These are phyloP conservation scores for Krasilnikovozyma curviuscula DNA, from an alignment of 768 basidiomycete species.

Conservation along the genomic window DNA sequence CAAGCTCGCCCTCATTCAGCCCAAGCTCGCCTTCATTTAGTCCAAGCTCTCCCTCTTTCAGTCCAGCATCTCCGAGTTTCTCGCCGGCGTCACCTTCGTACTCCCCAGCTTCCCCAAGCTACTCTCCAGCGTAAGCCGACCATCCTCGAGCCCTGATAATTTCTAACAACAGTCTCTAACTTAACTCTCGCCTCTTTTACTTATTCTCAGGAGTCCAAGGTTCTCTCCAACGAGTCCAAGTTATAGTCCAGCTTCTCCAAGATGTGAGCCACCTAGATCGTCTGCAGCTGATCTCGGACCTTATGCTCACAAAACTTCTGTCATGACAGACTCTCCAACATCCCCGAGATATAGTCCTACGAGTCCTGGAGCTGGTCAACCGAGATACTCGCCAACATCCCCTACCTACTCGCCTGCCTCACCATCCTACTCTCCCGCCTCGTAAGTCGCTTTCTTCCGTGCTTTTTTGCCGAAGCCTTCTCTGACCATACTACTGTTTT, in stretches of 20 bases:
- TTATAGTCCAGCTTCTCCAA: no score
- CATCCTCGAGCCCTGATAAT: no score
- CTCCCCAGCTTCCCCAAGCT: conserved; percentile 9
- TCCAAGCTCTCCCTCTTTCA: conserved; percentile 7
- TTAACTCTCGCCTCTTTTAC: no score
- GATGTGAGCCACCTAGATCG: no score
- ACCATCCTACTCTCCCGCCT: conserved; percentile 26
- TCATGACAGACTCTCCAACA: no score
- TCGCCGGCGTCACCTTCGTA: conserved; percentile 1
- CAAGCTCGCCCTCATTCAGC: conserved; percentile 68
- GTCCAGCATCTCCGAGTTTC: not conserved
- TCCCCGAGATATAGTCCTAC: conserved; percentile 10
- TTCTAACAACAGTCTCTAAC: no score
- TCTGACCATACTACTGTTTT: conserved; percentile 64
- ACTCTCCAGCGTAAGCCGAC: no score
- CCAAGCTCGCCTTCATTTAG: conserved; percentile 71
- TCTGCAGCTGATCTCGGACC: conserved; percentile 9
- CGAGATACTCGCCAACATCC: not conserved
- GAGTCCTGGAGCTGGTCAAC: no score
- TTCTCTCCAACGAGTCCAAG: conserved; percentile 21
- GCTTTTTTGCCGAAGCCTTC: conserved; percentile 35
- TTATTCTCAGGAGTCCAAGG: conserved; percentile 11
- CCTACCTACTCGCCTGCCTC: conserved; percentile 48
- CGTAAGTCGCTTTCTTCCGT: conserved; percentile 25
- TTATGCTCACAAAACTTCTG: no score